Evolutionary conservation across 1,139 yeast genomes (phyloP), one percentile per base, ranked within the genome.

Genomic region (Nadsonia commutata): DNA sequence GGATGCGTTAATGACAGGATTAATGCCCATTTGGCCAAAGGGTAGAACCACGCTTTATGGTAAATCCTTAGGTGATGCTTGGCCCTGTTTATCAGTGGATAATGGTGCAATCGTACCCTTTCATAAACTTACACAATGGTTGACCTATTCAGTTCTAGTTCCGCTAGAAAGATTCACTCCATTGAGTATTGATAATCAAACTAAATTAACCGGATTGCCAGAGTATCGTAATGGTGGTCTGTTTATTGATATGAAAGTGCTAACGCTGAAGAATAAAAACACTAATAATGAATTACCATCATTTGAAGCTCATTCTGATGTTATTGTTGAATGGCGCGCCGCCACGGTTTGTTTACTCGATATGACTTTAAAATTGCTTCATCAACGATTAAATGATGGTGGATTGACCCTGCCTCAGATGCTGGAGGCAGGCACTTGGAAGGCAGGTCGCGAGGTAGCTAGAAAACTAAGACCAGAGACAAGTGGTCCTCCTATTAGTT

Each of bases 381-480:
- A 75, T 48, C 58, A 64, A 36, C 58, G 57, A 2, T 56, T 65
- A 8, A 46, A 48, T 2, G 48, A 52, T 11, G 62, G 55, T 43
- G 59, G 60, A 37, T 52, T 75, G 40, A 51, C 60, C 7, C 55
- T 76, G 39, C 75, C 80, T 2, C 80, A 76, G 53, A 55, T 75
- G 41, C 70, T 76, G 13, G 81, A 76, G 50, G 80, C 80, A 2
- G 81, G 81, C 0, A 68, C 75, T 33, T 76, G 80, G 81, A 71
- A 71, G 50, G 72, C 78, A 2, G 80, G 80, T 1, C 60, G 80
- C 42, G 70, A 69, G 45, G 69, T 74, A 43, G 80, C 80, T 9
- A 53, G 60, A 44, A 52, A 63, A 46, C 66, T 80, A 48, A 68
- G 72, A 2, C n/a, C n/a, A n/a, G 54, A 55, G 17, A 67, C 71